These are phyloP conservation scores for Ordospora colligata DNA, from an alignment of 371 early-diverging fungal genomes.

Conservation along the genomic window DNA sequence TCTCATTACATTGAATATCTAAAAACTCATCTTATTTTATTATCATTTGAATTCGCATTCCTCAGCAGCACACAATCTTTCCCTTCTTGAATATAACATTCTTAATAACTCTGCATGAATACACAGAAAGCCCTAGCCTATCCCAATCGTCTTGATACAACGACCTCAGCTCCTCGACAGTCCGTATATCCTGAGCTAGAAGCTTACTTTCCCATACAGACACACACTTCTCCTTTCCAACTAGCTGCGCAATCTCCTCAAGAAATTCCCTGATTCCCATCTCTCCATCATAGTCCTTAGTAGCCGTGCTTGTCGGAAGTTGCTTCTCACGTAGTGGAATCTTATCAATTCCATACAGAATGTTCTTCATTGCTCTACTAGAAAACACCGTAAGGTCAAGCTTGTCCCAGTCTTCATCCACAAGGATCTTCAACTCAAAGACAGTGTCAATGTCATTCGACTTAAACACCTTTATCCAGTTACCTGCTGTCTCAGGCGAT, in stretches of 20 bases:
- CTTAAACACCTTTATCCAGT: constrained; percentile 65
- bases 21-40: neutral
- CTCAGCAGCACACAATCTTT: constrained; percentile 13
- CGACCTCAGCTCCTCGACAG: constrained; percentile 58
- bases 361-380: constrained; percentile 67
- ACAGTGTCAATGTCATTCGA: constrained; percentile 73
- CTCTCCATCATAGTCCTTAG: constrained; percentile 51
- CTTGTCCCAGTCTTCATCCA: constrained; percentile 60
- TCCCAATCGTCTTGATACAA: constrained; percentile 58
- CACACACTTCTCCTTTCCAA: constrained; percentile 45
- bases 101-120: constrained; percentile 53
- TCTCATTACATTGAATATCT: neutral
- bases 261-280: constrained; percentile 54
- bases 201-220: constrained; percentile 54
- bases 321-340: constrained; percentile 64
- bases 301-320: constrained; percentile 35
- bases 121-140: constrained; percentile 57
- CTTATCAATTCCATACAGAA: constrained; percentile 61
- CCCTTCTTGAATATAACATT: constrained; percentile 58
- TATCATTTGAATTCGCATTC: neutral
- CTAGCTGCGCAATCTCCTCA: constrained; percentile 28
- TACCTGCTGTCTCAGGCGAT: constrained; percentile 49
- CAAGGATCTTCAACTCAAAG: constrained; percentile 65
- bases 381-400: constrained; percentile 74
- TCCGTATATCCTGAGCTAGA: constrained; percentile 59